Conservation (phyloP, 1,284 basidiomycete genomes). For the Rhodotorula sp. region DNA sequence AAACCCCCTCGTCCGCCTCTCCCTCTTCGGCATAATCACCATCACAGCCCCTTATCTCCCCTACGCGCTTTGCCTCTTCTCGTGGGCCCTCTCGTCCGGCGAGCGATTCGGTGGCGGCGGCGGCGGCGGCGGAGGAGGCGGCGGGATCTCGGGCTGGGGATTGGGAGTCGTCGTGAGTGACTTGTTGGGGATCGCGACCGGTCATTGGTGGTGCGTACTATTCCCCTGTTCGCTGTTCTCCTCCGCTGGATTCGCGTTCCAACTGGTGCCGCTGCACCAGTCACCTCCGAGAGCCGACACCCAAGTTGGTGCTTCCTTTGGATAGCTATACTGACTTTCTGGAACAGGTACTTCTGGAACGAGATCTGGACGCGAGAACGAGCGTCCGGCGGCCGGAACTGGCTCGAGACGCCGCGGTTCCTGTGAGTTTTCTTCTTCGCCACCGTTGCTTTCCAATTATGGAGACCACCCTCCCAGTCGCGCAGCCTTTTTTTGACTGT, state of each 20-base stretch:
- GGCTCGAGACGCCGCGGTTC: slow-evolving; percentile 71
- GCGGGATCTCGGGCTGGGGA: slow-evolving; percentile 52
- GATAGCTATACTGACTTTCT: too few species aligned
- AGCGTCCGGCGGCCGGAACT: slow-evolving; percentile 67
- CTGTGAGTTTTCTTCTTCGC: slow-evolving; percentile 63
- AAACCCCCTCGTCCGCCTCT: slow-evolving; percentile 90
- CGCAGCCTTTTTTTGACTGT: not conserved
- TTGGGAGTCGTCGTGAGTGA: slow-evolving; percentile 42
- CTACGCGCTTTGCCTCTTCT: slow-evolving; percentile 77
- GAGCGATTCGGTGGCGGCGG: slow-evolving; percentile 64
- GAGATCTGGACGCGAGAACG: slow-evolving; percentile 95
- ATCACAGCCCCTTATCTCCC: slow-evolving; percentile 96
- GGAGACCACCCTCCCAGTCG: too few species aligned
- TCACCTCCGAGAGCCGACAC: too few species aligned
- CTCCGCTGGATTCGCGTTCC: not conserved
- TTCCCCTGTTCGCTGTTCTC: not conserved
- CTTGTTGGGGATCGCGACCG: slow-evolving; percentile 74
- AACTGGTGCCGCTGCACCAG: too few species aligned
- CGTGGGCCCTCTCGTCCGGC: slow-evolving; percentile 84
- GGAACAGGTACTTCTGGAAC: slow-evolving; percentile 72
- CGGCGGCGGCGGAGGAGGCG: slow-evolving; percentile 1
- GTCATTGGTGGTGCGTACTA: slow-evolving; percentile 63
- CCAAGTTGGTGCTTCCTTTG: too few species aligned
- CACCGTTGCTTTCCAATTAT: too few species aligned
- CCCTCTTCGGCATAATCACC: slow-evolving; percentile 87